A percentile compares a stretch with the other conserved stretches of the same genome.
These are phyloP conservation scores for Aspergillus brasiliensis DNA, from an alignment of 2,329 filamentous ascomycete genomes.

Conservation along the genomic window DNA sequence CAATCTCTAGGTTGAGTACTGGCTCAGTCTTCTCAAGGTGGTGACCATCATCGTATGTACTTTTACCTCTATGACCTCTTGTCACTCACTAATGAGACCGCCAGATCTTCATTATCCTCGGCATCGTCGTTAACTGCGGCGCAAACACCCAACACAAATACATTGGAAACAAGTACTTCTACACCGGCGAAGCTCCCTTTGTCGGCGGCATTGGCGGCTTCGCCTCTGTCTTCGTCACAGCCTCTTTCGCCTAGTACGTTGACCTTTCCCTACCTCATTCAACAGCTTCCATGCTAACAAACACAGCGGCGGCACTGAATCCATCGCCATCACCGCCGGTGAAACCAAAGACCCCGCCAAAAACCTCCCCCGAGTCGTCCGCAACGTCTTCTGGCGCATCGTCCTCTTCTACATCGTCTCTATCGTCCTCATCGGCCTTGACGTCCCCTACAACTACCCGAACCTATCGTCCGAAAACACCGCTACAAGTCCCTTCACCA, in stretches of 20 bases:
- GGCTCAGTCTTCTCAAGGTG: constrained; percentile 46
- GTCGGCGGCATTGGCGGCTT: constrained; percentile 67
- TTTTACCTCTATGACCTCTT: too few relatives aligned
- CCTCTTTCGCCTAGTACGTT: constrained; percentile 60
- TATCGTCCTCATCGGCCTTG: constrained; percentile 59
- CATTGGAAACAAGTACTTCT: constrained; percentile 62
- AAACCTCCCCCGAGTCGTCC: constrained; percentile 64
- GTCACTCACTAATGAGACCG: constrained; percentile 30
- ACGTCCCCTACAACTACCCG: constrained; percentile 59
- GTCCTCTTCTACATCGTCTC: constrained; percentile 58
- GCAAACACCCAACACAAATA: constrained; percentile 57
- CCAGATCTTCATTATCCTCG: constrained; percentile 64
- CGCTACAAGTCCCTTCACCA: constrained; percentile 58
- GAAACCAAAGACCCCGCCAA: constrained; percentile 65
- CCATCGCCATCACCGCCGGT: constrained; percentile 66
- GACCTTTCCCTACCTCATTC: background rate
- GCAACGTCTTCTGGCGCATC: constrained; percentile 67
- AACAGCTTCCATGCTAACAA: constrained; percentile 23
- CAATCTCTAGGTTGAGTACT: constrained; percentile 39
- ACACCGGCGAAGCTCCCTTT: constrained; percentile 63
- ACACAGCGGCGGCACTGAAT: constrained; percentile 59
- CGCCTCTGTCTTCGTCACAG: constrained; percentile 64
- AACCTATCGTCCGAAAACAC: constrained; percentile 47
- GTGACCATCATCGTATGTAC: constrained; percentile 43
- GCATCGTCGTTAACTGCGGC: constrained; percentile 62